Base-by-base conservation (phyloP, 768 basidiomycete genomes). In the Suillus luteus region DNA sequence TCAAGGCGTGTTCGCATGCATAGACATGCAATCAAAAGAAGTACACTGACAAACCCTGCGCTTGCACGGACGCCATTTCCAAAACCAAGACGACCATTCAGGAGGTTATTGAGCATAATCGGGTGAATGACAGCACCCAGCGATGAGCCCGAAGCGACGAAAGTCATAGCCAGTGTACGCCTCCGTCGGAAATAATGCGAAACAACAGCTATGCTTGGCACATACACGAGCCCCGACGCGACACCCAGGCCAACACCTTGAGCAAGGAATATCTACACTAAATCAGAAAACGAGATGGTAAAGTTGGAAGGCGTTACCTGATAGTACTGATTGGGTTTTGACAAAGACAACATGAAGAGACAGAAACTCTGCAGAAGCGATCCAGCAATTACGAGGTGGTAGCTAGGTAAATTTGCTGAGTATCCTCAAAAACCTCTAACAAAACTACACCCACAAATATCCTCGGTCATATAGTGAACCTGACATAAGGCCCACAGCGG, bases 401-500 rank as follows among this genome's bases (percentile, higher is more conserved):
- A 80, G 65, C 82, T 82, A 48, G 60, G 11, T 46, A 35, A 46
- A 19, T n/a, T 40, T 40, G 22, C 6, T 63, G 12, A 61, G 59
- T 38, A 37, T 38, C 51, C 11, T 41, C 2, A 37, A 41, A 35
- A 49, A 11, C 55, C 14, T 62, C 55, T 22, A 41, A 38, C 14
- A 38, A 40, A 22, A 27, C 40, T 15, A 38, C 22, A 65, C 79
- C 66, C 67, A 82, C 82, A 84, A 85, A 71, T 84, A 82, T 58
- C 86, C 85, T 22, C 76, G 76, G 52, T 86, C 86, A 65, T 83
- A 84, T 4, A 80, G 70, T 51, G 80, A 76, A 12, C 85, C 85
- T 5, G 80, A 76, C 43, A 82, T 55, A n/a, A 84, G 69, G 1
- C 84, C 83, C 48, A 75, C 73, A 7, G 79, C 75, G 43, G 83